Evolutionary conservation across 352 stramenopile species (phyloP).

Genomic region (Phytophthora lateralis): DNA sequence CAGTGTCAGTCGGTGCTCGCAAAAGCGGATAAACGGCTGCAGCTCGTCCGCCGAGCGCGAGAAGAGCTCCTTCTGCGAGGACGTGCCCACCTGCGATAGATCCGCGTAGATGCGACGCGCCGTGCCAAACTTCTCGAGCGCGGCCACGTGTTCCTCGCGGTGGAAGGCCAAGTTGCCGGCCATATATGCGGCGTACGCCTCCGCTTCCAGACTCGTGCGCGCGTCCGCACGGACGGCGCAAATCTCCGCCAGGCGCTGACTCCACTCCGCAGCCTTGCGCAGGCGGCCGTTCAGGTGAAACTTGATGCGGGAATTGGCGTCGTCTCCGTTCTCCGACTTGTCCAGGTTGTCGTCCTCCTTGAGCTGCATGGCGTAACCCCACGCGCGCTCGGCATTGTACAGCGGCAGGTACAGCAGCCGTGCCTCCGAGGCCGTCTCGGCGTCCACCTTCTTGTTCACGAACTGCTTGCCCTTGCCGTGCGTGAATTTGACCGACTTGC

Average conservation of each 20-base stretch:
- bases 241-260: conserved; percentile 76
- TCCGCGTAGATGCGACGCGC: conserved; percentile 87
- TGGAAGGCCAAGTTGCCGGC: conserved; percentile 88
- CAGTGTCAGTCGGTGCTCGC: conserved; percentile 74
- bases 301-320: conserved; percentile 89
- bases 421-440: conserved; percentile 71
- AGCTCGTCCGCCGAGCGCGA: conserved; percentile 70
- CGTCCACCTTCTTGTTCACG: conserved; percentile 85
- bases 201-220: conserved; percentile 88
- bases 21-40: conserved; percentile 87
- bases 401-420: conserved; percentile 86
- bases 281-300: conserved; percentile 89
- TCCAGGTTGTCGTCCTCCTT: conserved; percentile 90
- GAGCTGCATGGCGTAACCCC: conserved; percentile 92
- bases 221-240: conserved; percentile 82
- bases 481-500: conserved; percentile 89
- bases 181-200: conserved; percentile 91
- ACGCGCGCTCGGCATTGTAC: conserved; percentile 91
- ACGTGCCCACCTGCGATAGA: conserved; percentile 78
- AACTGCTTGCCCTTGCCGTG: conserved; percentile 88
- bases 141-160: conserved; percentile 83
- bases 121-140: conserved; percentile 81
- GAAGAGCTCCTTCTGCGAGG: conserved; percentile 85
- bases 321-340: conserved; percentile 83
- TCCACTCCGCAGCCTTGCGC: conserved; percentile 89